phyloP scores from a whole-genome alignment of 441 rosid species.

The Corymbia citriodora region DNA sequence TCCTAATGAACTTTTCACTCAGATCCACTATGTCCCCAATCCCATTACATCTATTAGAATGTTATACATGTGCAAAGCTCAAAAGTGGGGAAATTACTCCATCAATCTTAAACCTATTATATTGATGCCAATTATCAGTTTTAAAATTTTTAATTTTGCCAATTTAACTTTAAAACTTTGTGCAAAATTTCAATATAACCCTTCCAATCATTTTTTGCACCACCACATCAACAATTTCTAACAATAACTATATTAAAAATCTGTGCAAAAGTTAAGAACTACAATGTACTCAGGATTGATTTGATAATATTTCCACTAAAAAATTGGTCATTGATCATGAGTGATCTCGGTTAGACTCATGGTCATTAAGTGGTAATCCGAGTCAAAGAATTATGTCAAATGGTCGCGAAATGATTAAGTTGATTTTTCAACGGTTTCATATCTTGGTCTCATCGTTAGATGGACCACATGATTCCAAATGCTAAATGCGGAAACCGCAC shows the following conservation, averaged over 20 bases:
- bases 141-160: neutral
- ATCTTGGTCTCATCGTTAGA: neutral
- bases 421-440: neutral
- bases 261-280: neutral
- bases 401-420: neutral
- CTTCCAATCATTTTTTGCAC: neutral
- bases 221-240: neutral
- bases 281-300: neutral
- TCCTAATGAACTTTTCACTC: neutral
- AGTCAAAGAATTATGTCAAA: neutral
- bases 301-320: neutral
- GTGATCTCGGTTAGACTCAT: fast-evolving
- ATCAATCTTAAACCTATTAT: neutral
- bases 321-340: neutral
- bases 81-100: neutral
- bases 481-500: neutral
- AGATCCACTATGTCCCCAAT: neutral
- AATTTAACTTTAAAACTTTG: neutral
- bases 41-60: neutral
- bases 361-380: neutral
- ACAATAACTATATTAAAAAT: fast-evolving
- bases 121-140: neutral
- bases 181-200: fast-evolving
- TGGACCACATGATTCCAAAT: neutral
- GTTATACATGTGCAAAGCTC: neutral